A percentile compares a stretch with the other conserved stretches of the same genome.
These are phyloP conservation scores for Fistulinella cinereoalba DNA, from an alignment of 1,284 basidiomycete species.

Conservation along the genomic window DNA sequence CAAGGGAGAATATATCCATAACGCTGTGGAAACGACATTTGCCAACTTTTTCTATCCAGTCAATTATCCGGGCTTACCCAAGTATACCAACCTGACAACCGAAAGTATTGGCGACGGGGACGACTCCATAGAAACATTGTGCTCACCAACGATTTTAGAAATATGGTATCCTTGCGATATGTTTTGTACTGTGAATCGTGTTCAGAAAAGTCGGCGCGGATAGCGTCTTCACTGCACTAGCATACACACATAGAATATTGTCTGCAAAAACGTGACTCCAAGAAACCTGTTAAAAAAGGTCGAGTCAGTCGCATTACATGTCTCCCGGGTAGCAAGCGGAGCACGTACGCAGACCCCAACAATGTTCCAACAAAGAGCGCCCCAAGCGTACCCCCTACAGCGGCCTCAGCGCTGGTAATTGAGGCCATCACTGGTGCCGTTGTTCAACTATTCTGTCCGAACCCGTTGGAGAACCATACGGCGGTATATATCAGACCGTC, in stretches of 20 bases:
- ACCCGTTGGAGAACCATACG: too few relatives aligned
- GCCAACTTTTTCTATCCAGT: too few relatives aligned
- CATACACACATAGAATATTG: not conserved
- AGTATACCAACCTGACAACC: not conserved
- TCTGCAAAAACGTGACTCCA: slow-evolving; percentile 1
- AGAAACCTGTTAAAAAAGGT: not conserved
- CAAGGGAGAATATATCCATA: not conserved
- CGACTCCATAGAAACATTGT: not conserved
- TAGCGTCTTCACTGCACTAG: not conserved
- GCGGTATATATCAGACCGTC: too few relatives aligned
- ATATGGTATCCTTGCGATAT: not conserved
- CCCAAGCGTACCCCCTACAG: not conserved
- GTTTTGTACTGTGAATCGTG: not conserved
- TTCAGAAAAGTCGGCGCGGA: not conserved
- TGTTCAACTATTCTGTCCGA: too few relatives aligned
- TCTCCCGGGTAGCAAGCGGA: not conserved
- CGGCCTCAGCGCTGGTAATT: not conserved
- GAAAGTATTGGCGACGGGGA: not conserved
- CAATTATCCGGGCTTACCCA: not conserved
- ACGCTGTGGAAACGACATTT: not conserved
- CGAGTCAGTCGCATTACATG: not conserved
- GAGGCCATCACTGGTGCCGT: not conserved
- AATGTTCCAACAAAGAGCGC: not conserved
- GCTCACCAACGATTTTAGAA: slow-evolving; percentile 1
- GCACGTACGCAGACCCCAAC: not conserved